Percentiles rank a stretch among this genome's conserved stretches.
Evolutionary conservation across 148 eudicot genomes (phyloP).

Genomic region (Rhododendron ovatum): DNA sequence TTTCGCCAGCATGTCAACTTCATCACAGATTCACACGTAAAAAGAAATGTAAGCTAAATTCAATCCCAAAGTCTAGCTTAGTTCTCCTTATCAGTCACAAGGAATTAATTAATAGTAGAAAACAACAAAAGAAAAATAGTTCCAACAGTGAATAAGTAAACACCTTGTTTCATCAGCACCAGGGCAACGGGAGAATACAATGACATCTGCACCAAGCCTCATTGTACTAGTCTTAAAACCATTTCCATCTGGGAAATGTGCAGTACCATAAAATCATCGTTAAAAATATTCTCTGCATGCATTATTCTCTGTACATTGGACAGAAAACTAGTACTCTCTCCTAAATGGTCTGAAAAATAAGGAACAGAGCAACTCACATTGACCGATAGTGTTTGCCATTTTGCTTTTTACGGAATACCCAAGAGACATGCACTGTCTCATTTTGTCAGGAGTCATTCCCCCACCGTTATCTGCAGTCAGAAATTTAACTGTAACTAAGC

Average conservation of each 20-base stretch:
- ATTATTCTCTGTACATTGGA: neutral
- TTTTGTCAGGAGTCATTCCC: slow-evolving; percentile 67
- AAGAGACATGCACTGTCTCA: slow-evolving; percentile 80
- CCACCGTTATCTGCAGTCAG: slow-evolving; percentile 68
- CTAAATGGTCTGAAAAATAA: neutral
- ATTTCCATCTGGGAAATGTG: slow-evolving; percentile 60
- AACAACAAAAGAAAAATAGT: neutral
- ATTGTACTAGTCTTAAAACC: slow-evolving; percentile 92
- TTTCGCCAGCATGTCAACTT: neutral
- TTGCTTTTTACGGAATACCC: slow-evolving; percentile 74
- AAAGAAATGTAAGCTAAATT: neutral
- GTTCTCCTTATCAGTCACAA: neutral
- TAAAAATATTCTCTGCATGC: neutral
- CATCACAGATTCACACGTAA: neutral
- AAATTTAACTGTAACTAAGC: neutral
- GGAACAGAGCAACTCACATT: slow-evolving; percentile 39
- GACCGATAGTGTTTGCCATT: slow-evolving; percentile 65
- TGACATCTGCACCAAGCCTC: slow-evolving; percentile 95
- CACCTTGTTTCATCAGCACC: slow-evolving; percentile 49
- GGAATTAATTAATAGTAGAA: neutral
- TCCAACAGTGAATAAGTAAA: neutral
- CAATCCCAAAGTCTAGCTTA: neutral
- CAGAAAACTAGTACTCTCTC: neutral
- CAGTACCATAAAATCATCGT: neutral
- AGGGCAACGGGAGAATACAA: slow-evolving; percentile 60